phyloP scores from a whole-genome alignment of 2,329 filamentous ascomycete genomes.

The Fusarium verticillioides region DNA sequence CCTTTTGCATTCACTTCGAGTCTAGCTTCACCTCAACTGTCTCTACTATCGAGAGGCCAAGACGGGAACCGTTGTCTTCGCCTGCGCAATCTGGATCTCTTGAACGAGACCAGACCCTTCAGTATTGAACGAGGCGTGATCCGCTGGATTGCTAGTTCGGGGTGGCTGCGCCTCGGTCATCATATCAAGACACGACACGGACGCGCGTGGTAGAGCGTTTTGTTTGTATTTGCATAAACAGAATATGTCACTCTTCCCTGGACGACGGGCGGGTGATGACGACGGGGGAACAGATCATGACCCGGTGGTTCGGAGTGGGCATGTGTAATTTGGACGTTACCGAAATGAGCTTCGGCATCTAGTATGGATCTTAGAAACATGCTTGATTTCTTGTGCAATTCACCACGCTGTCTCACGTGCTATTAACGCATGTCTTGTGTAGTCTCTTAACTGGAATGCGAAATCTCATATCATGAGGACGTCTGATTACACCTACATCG shows the following conservation, averaged over 20 bases:
- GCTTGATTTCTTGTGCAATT: constrained; percentile 19
- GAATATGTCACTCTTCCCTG: constrained; percentile 6
- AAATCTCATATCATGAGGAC: not conserved
- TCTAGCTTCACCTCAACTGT: constrained; percentile 1
- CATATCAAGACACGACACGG: constrained; percentile 1
- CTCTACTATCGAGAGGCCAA: constrained; percentile 15
- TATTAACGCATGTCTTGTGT: constrained; percentile 14
- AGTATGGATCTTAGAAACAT: constrained; percentile 14
- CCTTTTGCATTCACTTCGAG: constrained; percentile 1
- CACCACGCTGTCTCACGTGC: constrained; percentile 13
- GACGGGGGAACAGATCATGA: constrained; percentile 21
- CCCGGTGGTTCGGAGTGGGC: constrained; percentile 28
- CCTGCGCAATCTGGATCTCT: constrained; percentile 4
- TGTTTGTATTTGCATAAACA: constrained; percentile 33
- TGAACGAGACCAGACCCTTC: not conserved
- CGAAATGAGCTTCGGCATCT: constrained; percentile 38
- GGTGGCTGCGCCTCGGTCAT: not conserved
- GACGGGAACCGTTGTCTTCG: constrained; percentile 26
- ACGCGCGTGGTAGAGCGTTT: constrained; percentile 17
- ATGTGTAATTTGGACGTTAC: constrained; percentile 26
- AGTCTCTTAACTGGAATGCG: constrained; percentile 20
- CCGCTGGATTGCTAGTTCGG: constrained; percentile 3
- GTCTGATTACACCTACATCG: not conserved
- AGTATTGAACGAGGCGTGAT: constrained; percentile 12
- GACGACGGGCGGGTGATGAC: constrained; percentile 29